Evolutionary conservation across 2,329 filamentous ascomycete species (phyloP).

Genomic region (Metarhizium anisopliae): DNA sequence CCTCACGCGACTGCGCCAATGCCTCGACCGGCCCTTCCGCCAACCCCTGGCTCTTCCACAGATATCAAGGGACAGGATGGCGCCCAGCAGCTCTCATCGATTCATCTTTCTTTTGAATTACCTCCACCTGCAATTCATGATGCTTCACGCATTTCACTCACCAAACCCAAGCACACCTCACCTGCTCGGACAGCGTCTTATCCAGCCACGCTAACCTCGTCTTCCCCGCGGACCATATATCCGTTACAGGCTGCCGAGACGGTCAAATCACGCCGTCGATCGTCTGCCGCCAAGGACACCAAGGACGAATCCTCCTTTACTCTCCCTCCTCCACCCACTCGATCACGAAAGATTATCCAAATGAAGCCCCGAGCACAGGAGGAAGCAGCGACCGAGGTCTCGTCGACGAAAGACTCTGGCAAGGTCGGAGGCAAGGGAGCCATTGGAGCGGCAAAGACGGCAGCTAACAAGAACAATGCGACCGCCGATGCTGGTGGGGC

Average conservation of each 20-base stretch:
- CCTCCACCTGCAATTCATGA: slow-evolving; percentile 64
- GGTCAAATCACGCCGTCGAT: slow-evolving; percentile 44
- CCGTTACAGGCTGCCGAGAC: slow-evolving; percentile 41
- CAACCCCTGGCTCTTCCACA: slow-evolving; percentile 70
- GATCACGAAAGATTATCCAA: slow-evolving; percentile 93
- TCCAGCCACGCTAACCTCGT: slow-evolving; percentile 11
- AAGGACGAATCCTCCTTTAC: slow-evolving; percentile 57
- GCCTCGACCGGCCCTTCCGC: slow-evolving; percentile 39
- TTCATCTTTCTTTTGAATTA: slow-evolving; percentile 64
- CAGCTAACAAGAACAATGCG: slow-evolving; percentile 1
- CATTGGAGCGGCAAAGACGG: slow-evolving; percentile 12
- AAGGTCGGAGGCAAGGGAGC: slow-evolving; percentile 14
- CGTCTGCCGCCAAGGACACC: slow-evolving; percentile 33
- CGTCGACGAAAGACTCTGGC: slow-evolving; percentile 14
- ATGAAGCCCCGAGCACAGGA: slow-evolving; percentile 66
- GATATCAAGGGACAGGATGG: slow-evolving; percentile 69
- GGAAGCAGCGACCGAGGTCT: slow-evolving; percentile 17
- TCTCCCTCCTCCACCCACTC: slow-evolving; percentile 83
- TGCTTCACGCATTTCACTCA: slow-evolving; percentile 30
- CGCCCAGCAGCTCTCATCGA: slow-evolving; percentile 45
- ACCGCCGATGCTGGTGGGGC: slow-evolving; percentile 8
- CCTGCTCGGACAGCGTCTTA: slow-evolving; percentile 9
- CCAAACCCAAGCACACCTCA: slow-evolving; percentile 22
- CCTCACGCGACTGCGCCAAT: slow-evolving; percentile 15
- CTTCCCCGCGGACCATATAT: slow-evolving; percentile 21